These are phyloP conservation scores for Trichoderma breve DNA, from an alignment of 2,329 filamentous ascomycete genomes.

Conservation along the genomic window DNA sequence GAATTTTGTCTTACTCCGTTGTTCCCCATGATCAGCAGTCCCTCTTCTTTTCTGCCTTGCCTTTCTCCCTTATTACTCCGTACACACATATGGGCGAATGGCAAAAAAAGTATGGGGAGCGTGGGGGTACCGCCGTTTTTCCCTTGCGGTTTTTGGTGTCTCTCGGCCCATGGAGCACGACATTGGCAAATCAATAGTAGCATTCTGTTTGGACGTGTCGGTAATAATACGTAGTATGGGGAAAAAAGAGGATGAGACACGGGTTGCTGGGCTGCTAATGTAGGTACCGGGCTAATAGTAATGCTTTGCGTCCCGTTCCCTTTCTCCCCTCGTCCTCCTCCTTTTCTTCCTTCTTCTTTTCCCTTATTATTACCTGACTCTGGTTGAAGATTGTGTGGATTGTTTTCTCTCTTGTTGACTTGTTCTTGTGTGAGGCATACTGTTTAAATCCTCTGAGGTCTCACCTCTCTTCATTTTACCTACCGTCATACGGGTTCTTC, in stretches of 20 bases:
- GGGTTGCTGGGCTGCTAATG: neutral
- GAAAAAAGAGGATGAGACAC: neutral
- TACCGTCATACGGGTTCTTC: neutral
- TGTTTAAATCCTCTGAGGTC: neutral
- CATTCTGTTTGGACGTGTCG: neutral
- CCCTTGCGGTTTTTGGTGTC: neutral
- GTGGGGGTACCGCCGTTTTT: constrained; percentile 4
- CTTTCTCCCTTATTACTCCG: neutral
- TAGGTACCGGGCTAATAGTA: neutral
- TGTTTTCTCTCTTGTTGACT: neutral
- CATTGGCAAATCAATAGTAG: neutral
- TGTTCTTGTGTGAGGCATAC: neutral
- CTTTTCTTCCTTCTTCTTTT: neutral
- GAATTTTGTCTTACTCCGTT: neutral
- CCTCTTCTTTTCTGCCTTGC: neutral
- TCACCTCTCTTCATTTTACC: neutral
- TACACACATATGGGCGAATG: neutral
- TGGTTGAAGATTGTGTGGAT: neutral
- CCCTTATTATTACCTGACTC: neutral
- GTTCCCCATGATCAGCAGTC: neutral
- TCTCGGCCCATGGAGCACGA: neutral
- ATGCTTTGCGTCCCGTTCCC: neutral
- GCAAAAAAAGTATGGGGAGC: neutral
- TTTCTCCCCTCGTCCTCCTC: neutral
- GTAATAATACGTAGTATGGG: constrained; percentile 5